Evolutionary conservation across 805 yeast species (phyloP).

Genomic region (Candida hungchunana): DNA sequence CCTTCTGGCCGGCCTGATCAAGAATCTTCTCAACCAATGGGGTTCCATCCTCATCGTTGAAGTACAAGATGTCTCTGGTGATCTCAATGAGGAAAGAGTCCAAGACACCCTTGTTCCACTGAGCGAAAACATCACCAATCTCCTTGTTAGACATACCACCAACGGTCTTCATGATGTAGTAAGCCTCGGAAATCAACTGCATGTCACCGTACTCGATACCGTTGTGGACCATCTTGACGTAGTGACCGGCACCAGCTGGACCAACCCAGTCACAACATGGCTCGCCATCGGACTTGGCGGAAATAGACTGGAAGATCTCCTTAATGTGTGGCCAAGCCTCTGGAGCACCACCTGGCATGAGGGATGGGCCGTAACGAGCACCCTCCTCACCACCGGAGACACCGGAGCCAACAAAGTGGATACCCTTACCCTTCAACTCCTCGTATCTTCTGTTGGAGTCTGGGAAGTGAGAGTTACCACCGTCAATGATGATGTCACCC

Average conservation of each 20-base stretch:
- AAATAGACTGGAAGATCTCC: slow-evolving; percentile 90
- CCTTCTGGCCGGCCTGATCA: slow-evolving; percentile 98
- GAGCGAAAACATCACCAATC: slow-evolving; percentile 85
- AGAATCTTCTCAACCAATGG: slow-evolving; percentile 95
- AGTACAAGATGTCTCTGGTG: slow-evolving; percentile 90
- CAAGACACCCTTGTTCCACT: slow-evolving; percentile 96
- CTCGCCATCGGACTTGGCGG: slow-evolving; percentile 97
- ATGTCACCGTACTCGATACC: slow-evolving; percentile 99
- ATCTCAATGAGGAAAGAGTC: slow-evolving; percentile 97
- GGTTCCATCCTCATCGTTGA: slow-evolving; percentile 83
- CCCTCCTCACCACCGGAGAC: slow-evolving; percentile 99
- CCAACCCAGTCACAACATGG: slow-evolving; percentile 99
- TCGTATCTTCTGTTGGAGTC: slow-evolving; percentile 96
- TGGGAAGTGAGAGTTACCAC: slow-evolving; percentile 99
- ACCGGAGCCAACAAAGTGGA: slow-evolving; percentile 96
- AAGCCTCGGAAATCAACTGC: slow-evolving; percentile 98
- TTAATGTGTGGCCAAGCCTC: slow-evolving; percentile 99
- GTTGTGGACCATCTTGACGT: slow-evolving; percentile 99
- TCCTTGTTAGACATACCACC: slow-evolving; percentile 89
- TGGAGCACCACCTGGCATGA: slow-evolving; percentile 98
- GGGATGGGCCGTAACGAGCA: slow-evolving; percentile 98
- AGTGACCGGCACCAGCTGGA: slow-evolving; percentile 98
- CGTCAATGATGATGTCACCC: slow-evolving; percentile 98
- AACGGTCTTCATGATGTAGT: slow-evolving; percentile 91
- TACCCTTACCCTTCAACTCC: slow-evolving; percentile 82